Base-by-base conservation (phyloP, 768 basidiomycete genomes). In the Porpolomopsis calyptriformis region DNA sequence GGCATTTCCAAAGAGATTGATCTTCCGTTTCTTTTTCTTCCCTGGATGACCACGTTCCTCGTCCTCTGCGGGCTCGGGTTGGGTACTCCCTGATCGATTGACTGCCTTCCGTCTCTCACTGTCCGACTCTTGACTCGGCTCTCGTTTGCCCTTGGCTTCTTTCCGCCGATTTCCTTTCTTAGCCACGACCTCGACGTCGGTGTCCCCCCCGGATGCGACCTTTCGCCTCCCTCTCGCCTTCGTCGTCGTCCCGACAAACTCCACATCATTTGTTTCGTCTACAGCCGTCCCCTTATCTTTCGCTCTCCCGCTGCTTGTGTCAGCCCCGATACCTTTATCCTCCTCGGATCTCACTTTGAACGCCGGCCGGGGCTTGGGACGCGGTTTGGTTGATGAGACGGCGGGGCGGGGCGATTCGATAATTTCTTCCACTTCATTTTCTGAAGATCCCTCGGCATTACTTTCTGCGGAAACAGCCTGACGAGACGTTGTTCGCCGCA, bases 1-100 rank as follows among this genome's bases (percentile, higher is more conserved):
- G 27, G 65, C 63, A 20, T 61, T 45, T 4, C 66, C 64, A 54
- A 80, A 80, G n/a, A 82, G 52, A 49, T 78, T 77, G 45, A 85
- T 76, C 62, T 78, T 83, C 50, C 80, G 73, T 55, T 77, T 82
- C 64, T 82, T 84, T 66, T 80, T 82, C 63, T 76, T 79, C 12
- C 63, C 72, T 7, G 48, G 63, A 19, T 57, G 56, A 35, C 43
- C 54, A 19, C 41, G 53, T 11, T 58, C 55, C n/a, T 50, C 59
- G 3, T 54, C 54, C 26, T 7, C 47, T 43, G 25, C 53, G 47
- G 18, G 52, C 53, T 2, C 52, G 4, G 53, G 53, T 23, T 46
- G 53, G 29, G 52, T 48, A 40, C 53, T 51, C 20, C 51, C 51
- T 52, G 59, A 46, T 52, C 57, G 53, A 59, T 47, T 23, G 44